Percentiles rank a stretch among this genome's conserved stretches.
Conservation (phyloP, 2,329 filamentous ascomycete species). For the Aspergillus sojae region DNA sequence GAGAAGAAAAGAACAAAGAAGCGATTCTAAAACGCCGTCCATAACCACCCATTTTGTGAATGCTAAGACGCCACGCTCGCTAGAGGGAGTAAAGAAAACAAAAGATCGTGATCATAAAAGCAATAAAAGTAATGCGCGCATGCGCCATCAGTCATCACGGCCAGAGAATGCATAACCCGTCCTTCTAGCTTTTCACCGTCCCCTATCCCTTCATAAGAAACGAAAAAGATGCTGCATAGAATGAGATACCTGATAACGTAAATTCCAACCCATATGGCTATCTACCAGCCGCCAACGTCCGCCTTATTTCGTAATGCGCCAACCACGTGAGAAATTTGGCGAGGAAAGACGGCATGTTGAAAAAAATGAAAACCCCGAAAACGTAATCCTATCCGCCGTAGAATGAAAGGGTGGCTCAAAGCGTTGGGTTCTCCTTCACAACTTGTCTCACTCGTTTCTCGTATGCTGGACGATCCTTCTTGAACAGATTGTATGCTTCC, state of each 20-base stretch:
- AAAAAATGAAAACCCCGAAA: not conserved
- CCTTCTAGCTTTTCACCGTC: not conserved
- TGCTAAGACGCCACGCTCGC: constrained; percentile 10
- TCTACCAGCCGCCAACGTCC: not conserved
- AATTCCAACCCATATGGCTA: constrained; percentile 6
- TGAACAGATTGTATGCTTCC: constrained; percentile 95
- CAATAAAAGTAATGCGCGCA: constrained; percentile 11
- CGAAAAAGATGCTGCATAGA: not conserved
- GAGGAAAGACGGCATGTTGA: not conserved
- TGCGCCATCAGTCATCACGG: not conserved
- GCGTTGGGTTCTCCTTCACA: constrained; percentile 85
- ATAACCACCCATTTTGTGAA: constrained; percentile 6
- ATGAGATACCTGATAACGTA: not conserved
- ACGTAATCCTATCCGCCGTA: not conserved
- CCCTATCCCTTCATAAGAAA: not conserved
- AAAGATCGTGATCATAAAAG: constrained; percentile 11
- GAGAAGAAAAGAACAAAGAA: not conserved
- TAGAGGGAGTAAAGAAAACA: constrained; percentile 5
- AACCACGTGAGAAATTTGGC: not conserved
- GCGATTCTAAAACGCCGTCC: constrained; percentile 4
- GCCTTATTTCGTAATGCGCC: not conserved
- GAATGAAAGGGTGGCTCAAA: constrained; percentile 45
- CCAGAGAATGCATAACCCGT: not conserved
- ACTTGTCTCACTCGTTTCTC: constrained; percentile 84
- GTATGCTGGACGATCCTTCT: constrained; percentile 84